A percentile compares a stretch with the other conserved stretches of the same genome.
Evolutionary conservation across 345 rosid genomes (phyloP).

Genomic region (Passiflora organensis): DNA sequence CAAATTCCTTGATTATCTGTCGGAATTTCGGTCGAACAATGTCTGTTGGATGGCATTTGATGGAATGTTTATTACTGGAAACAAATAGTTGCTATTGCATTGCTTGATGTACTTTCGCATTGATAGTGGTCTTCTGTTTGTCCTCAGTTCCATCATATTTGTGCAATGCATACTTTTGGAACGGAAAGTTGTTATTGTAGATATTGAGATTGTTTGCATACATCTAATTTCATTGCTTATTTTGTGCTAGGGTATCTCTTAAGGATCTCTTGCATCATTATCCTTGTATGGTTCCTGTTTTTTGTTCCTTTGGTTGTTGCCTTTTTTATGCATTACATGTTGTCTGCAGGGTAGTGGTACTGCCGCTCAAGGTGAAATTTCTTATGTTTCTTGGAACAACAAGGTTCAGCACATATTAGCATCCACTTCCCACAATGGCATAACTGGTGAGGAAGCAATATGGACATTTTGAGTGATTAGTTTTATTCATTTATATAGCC

Average conservation of each 20-base stretch:
- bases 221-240: too few species aligned
- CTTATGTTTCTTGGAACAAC: constrained; percentile 91
- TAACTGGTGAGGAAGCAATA: constrained; percentile 65
- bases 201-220: too few species aligned
- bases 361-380: constrained; percentile 93
- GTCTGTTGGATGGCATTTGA: too few species aligned
- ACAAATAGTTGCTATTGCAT: too few species aligned
- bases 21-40: too few species aligned
- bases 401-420: constrained; percentile 91
- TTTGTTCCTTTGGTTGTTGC: neutral
- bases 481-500: constrained; percentile 4
- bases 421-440: constrained; percentile 89
- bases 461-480: neutral
- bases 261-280: neutral
- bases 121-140: too few species aligned
- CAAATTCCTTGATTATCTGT: too few species aligned
- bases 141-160: too few species aligned
- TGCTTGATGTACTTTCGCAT: too few species aligned
- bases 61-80: too few species aligned
- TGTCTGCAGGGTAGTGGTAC: constrained; percentile 84
- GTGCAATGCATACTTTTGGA: too few species aligned
- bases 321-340: constrained; percentile 4
- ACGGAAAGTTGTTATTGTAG: too few species aligned
- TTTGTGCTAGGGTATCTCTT: neutral
- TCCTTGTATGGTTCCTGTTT: neutral